Percentiles rank a stretch among this genome's conserved stretches.
Conservation (phyloP, 2,329 filamentous ascomycete species). For the Fonsecaea nubica region DNA sequence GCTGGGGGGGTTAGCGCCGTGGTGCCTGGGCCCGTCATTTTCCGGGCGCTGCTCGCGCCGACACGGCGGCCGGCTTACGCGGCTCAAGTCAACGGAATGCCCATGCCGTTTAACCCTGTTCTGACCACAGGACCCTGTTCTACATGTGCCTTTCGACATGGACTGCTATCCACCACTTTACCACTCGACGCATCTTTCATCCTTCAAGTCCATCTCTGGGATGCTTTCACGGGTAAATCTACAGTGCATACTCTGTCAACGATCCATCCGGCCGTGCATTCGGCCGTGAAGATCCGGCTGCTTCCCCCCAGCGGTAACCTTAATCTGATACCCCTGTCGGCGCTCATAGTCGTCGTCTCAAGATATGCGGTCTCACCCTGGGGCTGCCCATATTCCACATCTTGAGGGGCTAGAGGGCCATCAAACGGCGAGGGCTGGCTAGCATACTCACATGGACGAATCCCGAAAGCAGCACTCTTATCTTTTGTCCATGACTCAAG, state of each 20-base stretch:
- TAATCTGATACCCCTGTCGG: background rate
- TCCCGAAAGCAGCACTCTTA: constrained; percentile 6
- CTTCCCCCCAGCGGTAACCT: background rate
- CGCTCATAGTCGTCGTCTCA: constrained; percentile 15
- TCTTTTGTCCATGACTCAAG: constrained; percentile 14
- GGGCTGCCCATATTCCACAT: constrained; percentile 10
- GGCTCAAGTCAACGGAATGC: constrained; percentile 9
- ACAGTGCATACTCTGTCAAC: constrained; percentile 9
- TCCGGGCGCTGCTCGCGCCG: background rate
- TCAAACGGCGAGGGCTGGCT: constrained; percentile 14
- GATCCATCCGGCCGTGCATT: constrained; percentile 2
- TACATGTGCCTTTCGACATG: background rate
- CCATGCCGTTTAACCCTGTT: constrained; percentile 10
- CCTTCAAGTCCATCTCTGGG: constrained; percentile 12
- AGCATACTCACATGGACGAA: constrained; percentile 15
- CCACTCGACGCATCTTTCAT: constrained; percentile 6
- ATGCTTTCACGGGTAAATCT: constrained; percentile 11
- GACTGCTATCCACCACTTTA: constrained; percentile 11
- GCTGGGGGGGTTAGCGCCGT: constrained; percentile 2
- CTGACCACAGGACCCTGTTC: constrained; percentile 11
- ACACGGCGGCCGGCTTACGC: background rate
- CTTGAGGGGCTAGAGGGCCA: constrained; percentile 15
- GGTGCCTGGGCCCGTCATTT: constrained; percentile 3
- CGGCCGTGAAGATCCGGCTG: background rate
- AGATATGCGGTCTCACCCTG: constrained; percentile 18